These are phyloP conservation scores for Penicilliopsis zonata DNA, from an alignment of 495 filamentous ascomycete species.

Conservation along the genomic window DNA sequence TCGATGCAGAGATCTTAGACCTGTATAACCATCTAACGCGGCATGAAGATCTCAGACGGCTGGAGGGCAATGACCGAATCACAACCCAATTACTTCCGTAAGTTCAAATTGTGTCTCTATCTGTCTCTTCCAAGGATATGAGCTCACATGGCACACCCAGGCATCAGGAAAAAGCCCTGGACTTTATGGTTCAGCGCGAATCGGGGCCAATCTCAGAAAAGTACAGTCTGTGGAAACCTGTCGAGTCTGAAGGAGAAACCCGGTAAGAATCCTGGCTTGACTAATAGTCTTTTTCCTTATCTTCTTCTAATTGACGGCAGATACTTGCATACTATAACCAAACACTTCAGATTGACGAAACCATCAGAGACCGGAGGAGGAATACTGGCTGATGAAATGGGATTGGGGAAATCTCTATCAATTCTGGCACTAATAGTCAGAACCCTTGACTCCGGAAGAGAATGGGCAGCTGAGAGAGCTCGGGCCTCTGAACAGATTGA, in stretches of 20 bases:
- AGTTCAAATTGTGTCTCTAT: too few relatives aligned
- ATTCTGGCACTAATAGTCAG: conserved; percentile 5
- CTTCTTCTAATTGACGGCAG: neutral
- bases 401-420: conserved; percentile 14
- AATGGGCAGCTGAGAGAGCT: neutral
- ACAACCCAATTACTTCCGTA: too few relatives aligned
- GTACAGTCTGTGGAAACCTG: conserved; percentile 1
- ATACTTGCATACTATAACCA: neutral
- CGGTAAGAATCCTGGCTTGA: neutral
- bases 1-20: too few relatives aligned
- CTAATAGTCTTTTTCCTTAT: neutral
- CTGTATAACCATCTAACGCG: too few relatives aligned
- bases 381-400: conserved; percentile 15
- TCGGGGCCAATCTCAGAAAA: neutral
- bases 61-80: too few relatives aligned
- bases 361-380: conserved; percentile 2
- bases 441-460: neutral
- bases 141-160: too few relatives aligned
- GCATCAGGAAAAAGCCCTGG: too few relatives aligned
- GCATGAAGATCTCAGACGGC: too few relatives aligned
- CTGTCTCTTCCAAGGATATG: too few relatives aligned
- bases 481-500: neutral
- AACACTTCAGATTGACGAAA: neutral
- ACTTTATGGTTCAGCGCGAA: too few relatives aligned
- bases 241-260: neutral